These are phyloP conservation scores for Capsicum rhomboideum DNA, from an alignment of 257 asterid species.

Conservation along the genomic window DNA sequence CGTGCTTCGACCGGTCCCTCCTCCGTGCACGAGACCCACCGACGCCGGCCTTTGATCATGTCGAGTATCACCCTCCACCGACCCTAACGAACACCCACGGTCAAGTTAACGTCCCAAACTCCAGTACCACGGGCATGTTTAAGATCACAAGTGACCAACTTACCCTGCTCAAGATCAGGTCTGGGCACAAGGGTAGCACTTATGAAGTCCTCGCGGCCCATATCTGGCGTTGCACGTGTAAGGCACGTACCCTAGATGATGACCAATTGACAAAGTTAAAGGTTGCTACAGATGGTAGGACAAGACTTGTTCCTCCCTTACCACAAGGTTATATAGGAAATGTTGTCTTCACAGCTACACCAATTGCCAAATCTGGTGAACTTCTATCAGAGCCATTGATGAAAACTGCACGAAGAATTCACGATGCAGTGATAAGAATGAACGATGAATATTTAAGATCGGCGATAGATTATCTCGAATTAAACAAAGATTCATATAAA, in stretches of 20 bases:
- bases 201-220: not conserved
- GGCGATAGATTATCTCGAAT: constrained; percentile 1
- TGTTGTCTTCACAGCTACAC: too few species aligned
- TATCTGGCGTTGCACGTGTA: too few species aligned
- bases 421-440: not conserved
- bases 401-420: not conserved
- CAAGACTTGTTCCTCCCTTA: not conserved
- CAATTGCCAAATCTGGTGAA: not conserved
- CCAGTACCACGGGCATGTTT: not conserved
- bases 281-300: constrained; percentile 56
- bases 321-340: too few species aligned
- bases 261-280: constrained; percentile 53
- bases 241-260: too few species aligned
- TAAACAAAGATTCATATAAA: constrained; percentile 39
- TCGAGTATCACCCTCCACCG: constrained; percentile 22
- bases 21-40: constrained; percentile 27
- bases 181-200: not conserved
- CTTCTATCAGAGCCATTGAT: not conserved
- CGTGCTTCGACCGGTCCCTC: constrained; percentile 29
- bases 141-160: too few species aligned
- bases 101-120: not conserved
- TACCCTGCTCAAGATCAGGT: too few species aligned
- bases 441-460: not conserved
- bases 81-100: not conserved
- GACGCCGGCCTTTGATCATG: constrained; percentile 4